Evolutionary conservation across 176 grass and related monocot species (phyloP), one percentile per base, ranked within the genome.

Genomic region (Neostapfia colusana): DNA sequence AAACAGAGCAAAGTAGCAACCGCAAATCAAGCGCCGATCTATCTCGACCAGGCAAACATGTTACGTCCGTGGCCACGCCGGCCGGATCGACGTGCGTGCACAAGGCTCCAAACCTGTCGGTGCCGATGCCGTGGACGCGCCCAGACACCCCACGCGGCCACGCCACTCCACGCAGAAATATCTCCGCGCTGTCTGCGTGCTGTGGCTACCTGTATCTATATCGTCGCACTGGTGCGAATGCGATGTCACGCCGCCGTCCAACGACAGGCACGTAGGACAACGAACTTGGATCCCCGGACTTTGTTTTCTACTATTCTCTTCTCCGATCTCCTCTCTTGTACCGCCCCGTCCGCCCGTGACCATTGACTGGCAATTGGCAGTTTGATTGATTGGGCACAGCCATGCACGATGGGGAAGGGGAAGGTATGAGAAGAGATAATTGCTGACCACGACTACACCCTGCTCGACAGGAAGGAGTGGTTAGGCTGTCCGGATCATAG

Each of bases 401-500:
- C 34, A 75, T 43, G 48, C 57, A 35, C 23, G 70, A 82, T 51
- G 14, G 61, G 18, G 15, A 65, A 44, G 45, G 25, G n/a, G n/a
- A n/a, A n/a, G n/a, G 23, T 7, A 0, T 7, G 43, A 51, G 41
- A 26, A 23, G 49, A 66, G 76, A 24, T 57, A 65, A 67, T 28
- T 66, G 69, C 12, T 18, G 24, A 45, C 2, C 9, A 61, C 48
- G 31, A 76, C 23, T 46, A 28, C n/a, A 16, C 40, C 34, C 82
- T 44, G 34, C 13, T 69, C 25, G 23, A 9, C 58, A 40, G 1
- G 25, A 67, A 43, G 35, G 20, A 43, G 75, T 68, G 10, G 75
- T 79, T 83, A 61, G 35, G 61, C 65, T 43, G 74, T 79, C 68
- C 41, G 18, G 24, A 4, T 73, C 79, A 83, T 73, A 40, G 10